These are phyloP conservation scores for Eucalyptus urophylla DNA, from an alignment of 345 rosid species.

Conservation along the genomic window DNA sequence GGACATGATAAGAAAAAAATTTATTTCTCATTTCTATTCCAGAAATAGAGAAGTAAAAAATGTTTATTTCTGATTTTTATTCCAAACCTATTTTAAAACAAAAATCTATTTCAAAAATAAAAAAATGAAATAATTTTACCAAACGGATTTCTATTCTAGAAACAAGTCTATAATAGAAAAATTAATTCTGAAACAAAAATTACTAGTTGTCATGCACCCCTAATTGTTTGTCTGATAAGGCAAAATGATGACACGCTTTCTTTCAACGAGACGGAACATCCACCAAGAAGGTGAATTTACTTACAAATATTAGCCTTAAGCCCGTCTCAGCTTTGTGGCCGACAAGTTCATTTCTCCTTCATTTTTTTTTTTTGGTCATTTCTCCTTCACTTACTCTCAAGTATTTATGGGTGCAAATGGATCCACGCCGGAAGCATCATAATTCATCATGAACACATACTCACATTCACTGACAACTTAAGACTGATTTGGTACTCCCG, in stretches of 20 bases:
- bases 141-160: too few relatives aligned
- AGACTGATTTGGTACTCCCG: neutral
- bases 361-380: too few relatives aligned
- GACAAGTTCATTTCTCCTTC: neutral
- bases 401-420: neutral
- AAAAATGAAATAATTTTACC: too few relatives aligned
- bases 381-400: neutral
- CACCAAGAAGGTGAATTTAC: neutral
- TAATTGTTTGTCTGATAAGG: neutral
- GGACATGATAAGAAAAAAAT: too few relatives aligned
- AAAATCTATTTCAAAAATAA: too few relatives aligned
- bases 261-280: neutral
- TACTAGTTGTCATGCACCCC: too few relatives aligned
- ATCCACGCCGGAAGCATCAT: neutral
- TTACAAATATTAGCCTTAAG: neutral
- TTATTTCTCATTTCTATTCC: too few relatives aligned
- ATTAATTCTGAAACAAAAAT: too few relatives aligned
- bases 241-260: neutral
- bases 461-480: neutral
- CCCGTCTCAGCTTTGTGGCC: neutral
- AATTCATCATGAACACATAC: neutral
- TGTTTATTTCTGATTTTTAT: too few relatives aligned
- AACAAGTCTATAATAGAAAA: too few relatives aligned
- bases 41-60: too few relatives aligned
- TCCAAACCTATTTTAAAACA: too few relatives aligned